These are phyloP conservation scores for Madurella fahalii DNA, from an alignment of 2,329 filamentous ascomycete genomes.

Conservation along the genomic window DNA sequence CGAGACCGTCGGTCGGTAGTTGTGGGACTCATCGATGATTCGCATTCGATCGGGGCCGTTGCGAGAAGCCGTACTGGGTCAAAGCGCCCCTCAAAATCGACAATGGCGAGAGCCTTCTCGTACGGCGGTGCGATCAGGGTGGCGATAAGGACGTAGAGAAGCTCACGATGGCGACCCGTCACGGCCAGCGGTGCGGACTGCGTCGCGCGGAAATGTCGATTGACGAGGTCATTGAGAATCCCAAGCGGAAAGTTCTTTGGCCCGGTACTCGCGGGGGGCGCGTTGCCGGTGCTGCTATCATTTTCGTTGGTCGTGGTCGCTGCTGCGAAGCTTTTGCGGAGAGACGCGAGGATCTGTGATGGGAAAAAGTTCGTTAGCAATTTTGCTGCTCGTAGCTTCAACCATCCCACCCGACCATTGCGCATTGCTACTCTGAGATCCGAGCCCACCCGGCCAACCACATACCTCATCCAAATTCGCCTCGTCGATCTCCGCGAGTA, in stretches of 20 bases:
- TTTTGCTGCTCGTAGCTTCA: conserved; percentile 1
- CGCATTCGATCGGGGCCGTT: neutral
- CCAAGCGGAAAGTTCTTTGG: conserved; percentile 37
- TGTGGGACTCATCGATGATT: neutral
- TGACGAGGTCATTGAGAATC: conserved; percentile 44
- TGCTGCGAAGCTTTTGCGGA: conserved; percentile 23
- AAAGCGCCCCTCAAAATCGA: conserved; percentile 55
- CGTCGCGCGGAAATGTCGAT: conserved; percentile 45
- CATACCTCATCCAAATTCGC: conserved; percentile 56
- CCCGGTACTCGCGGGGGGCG: neutral
- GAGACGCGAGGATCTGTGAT: conserved; percentile 27
- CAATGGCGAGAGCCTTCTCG: conserved; percentile 46
- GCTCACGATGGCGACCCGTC: conserved; percentile 49
- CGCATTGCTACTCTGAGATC: neutral
- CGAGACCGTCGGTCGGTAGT: neutral
- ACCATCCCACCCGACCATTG: neutral
- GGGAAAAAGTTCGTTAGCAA: neutral
- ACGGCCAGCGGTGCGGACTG: conserved; percentile 46
- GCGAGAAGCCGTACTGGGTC: conserved; percentile 46
- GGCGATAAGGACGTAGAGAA: conserved; percentile 54
- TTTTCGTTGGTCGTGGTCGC: conserved; percentile 14
- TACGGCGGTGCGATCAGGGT: conserved; percentile 47
- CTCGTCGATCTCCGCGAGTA: conserved; percentile 55
- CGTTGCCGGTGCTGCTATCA: conserved; percentile 15
- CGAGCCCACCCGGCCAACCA: neutral